phyloP scores from a whole-genome alignment of 106 monocot genomes.

The Dendrobium chrysotoxum region DNA sequence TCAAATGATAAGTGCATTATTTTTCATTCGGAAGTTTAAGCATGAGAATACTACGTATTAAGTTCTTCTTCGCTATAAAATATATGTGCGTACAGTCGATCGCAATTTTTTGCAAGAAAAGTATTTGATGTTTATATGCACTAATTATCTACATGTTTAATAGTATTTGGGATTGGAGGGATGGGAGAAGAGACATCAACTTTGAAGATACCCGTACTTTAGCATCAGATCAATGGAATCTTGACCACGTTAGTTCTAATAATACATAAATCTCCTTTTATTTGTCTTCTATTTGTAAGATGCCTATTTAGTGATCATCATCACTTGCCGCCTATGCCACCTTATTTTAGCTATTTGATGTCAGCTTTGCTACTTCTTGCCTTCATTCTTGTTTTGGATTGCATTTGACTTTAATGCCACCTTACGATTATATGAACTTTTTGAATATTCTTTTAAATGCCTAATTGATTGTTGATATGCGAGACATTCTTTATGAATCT shows the following conservation, averaged over 20 bases:
- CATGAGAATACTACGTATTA: not conserved
- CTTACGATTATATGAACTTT: too few species aligned
- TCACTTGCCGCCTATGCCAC: not conserved
- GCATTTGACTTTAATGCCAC: not conserved
- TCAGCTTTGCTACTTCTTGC: not conserved
- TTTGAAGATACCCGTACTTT: conserved; percentile 72
- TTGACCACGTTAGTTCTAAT: conserved; percentile 52
- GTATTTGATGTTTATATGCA: not conserved
- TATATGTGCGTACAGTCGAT: too few species aligned
- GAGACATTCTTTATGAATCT: too few species aligned
- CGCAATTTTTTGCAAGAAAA: too few species aligned
- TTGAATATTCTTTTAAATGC: too few species aligned
- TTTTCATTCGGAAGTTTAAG: not conserved
- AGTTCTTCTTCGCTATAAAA: not conserved
- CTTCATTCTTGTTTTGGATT: not conserved
- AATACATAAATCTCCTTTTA: not conserved
- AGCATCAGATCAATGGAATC: conserved; percentile 85
- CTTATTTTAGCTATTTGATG: not conserved
- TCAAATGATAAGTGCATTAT: too few species aligned
- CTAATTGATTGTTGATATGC: too few species aligned
- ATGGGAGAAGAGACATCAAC: conserved; percentile 47
- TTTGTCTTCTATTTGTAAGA: not conserved
- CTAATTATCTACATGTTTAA: conserved; percentile 1
- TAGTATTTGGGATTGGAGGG: conserved; percentile 94
- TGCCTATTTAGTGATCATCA: not conserved